These are phyloP conservation scores for Fusarium buxicola DNA, from an alignment of 2,329 filamentous ascomycete genomes.

Conservation along the genomic window DNA sequence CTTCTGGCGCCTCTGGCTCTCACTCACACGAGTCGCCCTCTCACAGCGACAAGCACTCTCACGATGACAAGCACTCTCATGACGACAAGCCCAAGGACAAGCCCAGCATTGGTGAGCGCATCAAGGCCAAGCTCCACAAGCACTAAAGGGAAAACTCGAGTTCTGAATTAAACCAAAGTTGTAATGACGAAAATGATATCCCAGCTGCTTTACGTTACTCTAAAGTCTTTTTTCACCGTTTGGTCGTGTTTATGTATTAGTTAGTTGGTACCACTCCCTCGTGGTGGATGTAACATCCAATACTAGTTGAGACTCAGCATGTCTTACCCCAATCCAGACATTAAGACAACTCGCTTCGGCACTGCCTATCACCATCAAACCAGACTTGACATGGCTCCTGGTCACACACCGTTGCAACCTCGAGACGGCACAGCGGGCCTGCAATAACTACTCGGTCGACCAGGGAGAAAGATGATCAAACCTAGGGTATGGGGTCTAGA, in stretches of 20 bases:
- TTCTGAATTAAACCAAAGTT: not conserved
- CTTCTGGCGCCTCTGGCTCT: slow-evolving; percentile 3
- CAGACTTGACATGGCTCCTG: slow-evolving; percentile 1
- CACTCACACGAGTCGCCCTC: slow-evolving; percentile 17
- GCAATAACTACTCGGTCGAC: not conserved
- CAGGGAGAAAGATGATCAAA: not conserved
- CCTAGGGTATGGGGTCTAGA: not conserved
- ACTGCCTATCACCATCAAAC: not conserved
- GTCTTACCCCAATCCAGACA: not conserved
- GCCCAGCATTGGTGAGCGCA: slow-evolving; percentile 69
- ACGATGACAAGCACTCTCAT: slow-evolving; percentile 8
- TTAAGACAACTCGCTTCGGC: slow-evolving; percentile 1
- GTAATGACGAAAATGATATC: slow-evolving; percentile 38
- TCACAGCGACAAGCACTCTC: slow-evolving; percentile 28
- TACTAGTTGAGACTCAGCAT: slow-evolving; percentile 1
- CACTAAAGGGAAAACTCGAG: slow-evolving; percentile 46
- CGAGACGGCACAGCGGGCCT: slow-evolving; percentile 5
- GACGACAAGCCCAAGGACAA: slow-evolving; percentile 54
- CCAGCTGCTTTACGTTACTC: slow-evolving; percentile 5
- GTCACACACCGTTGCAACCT: not conserved
- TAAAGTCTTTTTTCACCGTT: slow-evolving; percentile 3
- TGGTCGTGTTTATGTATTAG: slow-evolving; percentile 2
- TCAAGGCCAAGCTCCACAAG: slow-evolving; percentile 76
- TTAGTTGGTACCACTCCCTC: not conserved
- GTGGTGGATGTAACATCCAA: slow-evolving; percentile 1